A percentile compares a stretch with the other conserved stretches of the same genome.
phyloP scores from a whole-genome alignment of 768 basidiomycete genomes.

The Hypholoma fasciculare region DNA sequence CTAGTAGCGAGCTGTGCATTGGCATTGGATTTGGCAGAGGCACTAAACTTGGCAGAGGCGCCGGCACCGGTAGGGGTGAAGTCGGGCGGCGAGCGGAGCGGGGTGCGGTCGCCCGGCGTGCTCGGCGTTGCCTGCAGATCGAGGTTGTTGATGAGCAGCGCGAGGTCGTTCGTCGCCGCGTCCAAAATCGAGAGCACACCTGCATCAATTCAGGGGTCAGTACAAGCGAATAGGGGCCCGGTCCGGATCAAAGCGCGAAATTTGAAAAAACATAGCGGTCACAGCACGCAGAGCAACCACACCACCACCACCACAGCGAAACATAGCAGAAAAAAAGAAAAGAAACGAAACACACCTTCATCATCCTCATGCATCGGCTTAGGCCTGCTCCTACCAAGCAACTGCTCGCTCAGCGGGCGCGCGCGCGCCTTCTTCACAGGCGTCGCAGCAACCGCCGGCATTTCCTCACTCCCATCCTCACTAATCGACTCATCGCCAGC shows the following conservation, averaged over 20 bases:
- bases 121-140: conserved; percentile 78
- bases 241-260: conserved; percentile 1
- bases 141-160: conserved; percentile 75
- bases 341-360: conserved; percentile 38
- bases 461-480: conserved; percentile 16
- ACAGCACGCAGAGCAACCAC: not conserved
- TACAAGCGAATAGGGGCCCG: too few relatives aligned
- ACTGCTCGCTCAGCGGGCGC: conserved; percentile 67
- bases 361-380: conserved; percentile 52
- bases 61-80: not conserved
- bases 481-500: conserved; percentile 12
- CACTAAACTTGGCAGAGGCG: too few relatives aligned
- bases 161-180: conserved; percentile 79
- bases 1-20: not conserved
- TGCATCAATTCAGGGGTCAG: conserved; percentile 13
- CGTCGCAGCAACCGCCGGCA: conserved; percentile 28
- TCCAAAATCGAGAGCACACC: conserved; percentile 71
- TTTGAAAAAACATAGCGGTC: not conserved
- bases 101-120: conserved; percentile 47
- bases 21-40: too few relatives aligned
- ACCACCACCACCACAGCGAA: too few relatives aligned
- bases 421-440: conserved; percentile 47
- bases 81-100: conserved; percentile 29
- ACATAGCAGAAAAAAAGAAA: not conserved
- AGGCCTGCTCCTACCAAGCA: conserved; percentile 49